Percentiles rank a stretch among this genome's conserved stretches.
phyloP scores from a whole-genome alignment of 1,284 basidiomycete species.

The Microbotryomycetes sp. region DNA sequence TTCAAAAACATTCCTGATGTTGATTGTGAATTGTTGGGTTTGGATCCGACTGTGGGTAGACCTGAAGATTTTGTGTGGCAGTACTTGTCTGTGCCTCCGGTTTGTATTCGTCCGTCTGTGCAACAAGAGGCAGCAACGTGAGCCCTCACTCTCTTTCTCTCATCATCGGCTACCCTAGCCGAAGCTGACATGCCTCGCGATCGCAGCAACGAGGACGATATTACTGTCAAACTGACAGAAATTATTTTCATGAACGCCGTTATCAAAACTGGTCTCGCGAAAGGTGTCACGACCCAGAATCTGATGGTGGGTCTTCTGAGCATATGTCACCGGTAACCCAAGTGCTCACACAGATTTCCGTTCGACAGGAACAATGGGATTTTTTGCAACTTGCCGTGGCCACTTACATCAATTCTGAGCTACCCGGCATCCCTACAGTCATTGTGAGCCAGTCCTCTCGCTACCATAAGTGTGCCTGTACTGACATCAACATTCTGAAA shows the following conservation, averaged over 20 bases:
- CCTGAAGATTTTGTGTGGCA: constrained; percentile 99
- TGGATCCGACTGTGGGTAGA: constrained; percentile 80
- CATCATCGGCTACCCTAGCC: not conserved
- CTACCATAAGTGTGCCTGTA: not conserved
- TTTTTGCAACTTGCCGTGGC: constrained; percentile 90
- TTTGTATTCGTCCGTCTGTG: constrained; percentile 94
- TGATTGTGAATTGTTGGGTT: constrained; percentile 91
- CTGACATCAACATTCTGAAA: constrained; percentile 32
- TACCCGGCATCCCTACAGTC: constrained; percentile 81
- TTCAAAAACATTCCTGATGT: constrained; percentile 91
- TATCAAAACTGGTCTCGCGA: constrained; percentile 81
- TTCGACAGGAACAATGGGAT: constrained; percentile 88
- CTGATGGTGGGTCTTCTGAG: constrained; percentile 61
- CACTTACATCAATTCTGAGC: constrained; percentile 97
- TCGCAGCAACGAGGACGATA: constrained; percentile 91
- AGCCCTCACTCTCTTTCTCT: constrained; percentile 20
- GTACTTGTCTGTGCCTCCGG: constrained; percentile 96
- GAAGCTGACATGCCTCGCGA: not conserved
- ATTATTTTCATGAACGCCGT: constrained; percentile 93
- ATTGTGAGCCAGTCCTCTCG: constrained; percentile 41
- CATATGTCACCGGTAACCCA: not conserved
- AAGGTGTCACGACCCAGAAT: constrained; percentile 78
- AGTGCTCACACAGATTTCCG: not conserved
- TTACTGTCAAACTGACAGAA: constrained; percentile 95
- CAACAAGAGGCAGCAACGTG: constrained; percentile 82